phyloP scores from a whole-genome alignment of 2,329 filamentous ascomycete genomes.

The Fusarium poae region DNA sequence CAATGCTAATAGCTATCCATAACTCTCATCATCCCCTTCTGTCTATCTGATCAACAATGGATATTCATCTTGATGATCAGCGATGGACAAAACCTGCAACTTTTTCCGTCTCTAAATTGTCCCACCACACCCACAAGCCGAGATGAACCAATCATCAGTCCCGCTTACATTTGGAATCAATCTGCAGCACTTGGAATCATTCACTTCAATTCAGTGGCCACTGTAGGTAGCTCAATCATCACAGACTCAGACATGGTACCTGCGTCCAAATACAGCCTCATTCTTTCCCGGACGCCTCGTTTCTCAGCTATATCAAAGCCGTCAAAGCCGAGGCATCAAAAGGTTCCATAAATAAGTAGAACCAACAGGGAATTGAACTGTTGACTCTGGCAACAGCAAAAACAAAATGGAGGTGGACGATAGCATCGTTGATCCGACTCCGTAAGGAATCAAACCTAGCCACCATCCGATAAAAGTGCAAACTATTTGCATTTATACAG shows the following conservation, averaged over 20 bases:
- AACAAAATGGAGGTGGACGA: constrained; percentile 13
- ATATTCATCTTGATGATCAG: too few species aligned
- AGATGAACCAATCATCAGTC: constrained; percentile 13
- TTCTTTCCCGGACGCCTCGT: constrained; percentile 1
- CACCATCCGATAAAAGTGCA: constrained; percentile 4
- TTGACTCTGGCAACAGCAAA: background rate
- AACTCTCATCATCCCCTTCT: background rate
- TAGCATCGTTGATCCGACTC: constrained; percentile 31
- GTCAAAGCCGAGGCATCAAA: background rate
- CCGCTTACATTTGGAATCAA: constrained; percentile 38
- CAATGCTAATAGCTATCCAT: too few species aligned
- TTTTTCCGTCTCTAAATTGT: background rate
- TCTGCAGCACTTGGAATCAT: constrained; percentile 29
- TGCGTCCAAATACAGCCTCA: constrained; percentile 16
- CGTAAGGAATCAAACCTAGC: constrained; percentile 24
- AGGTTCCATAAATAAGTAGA: background rate
- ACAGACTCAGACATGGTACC: constrained; percentile 8
- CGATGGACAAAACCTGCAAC: background rate
- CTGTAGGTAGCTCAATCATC: background rate
- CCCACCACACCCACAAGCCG: constrained; percentile 12
- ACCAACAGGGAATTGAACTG: constrained; percentile 5
- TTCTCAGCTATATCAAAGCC: background rate
- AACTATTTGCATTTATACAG: background rate
- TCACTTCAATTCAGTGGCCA: background rate
- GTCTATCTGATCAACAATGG: background rate